A percentile compares a stretch with the other conserved stretches of the same genome.
Conservation (phyloP, 2,329 filamentous ascomycete species). For the Rasamsonia emersonii region DNA sequence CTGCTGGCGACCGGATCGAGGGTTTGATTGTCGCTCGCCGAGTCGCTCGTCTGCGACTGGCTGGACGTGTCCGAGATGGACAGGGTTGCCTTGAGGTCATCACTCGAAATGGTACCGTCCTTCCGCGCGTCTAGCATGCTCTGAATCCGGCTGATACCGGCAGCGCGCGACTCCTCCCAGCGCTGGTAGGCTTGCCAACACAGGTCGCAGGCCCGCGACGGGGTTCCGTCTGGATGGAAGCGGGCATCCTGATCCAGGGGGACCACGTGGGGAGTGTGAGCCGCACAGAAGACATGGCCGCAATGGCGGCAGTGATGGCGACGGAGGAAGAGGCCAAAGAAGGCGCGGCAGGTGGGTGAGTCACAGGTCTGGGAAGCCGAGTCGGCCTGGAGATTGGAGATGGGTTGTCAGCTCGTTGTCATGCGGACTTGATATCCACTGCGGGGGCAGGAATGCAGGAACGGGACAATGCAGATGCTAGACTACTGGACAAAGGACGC, state of each 20-base stretch:
- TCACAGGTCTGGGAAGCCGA: constrained; percentile 49
- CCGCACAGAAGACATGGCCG: constrained; percentile 56
- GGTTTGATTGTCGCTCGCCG: constrained; percentile 16
- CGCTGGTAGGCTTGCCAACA: constrained; percentile 51
- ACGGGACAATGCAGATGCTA: too few species aligned
- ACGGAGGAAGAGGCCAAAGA: constrained; percentile 54
- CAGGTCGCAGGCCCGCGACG: constrained; percentile 51
- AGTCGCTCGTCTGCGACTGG: constrained; percentile 15
- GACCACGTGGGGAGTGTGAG: constrained; percentile 48
- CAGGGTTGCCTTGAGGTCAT: constrained; percentile 9
- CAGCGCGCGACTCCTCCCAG: constrained; percentile 44
- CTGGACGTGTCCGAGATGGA: constrained; percentile 5
- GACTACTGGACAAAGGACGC: too few species aligned
- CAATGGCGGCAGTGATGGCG: constrained; percentile 61
- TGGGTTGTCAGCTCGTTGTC: background rate
- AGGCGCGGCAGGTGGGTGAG: constrained; percentile 48
- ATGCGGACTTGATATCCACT: background rate
- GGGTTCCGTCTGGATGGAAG: constrained; percentile 51
- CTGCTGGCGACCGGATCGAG: constrained; percentile 42
- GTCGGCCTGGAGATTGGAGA: constrained; percentile 42
- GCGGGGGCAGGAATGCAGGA: too few species aligned
- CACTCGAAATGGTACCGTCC: constrained; percentile 12
- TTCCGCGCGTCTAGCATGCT: constrained; percentile 23
- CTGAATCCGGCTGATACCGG: constrained; percentile 46
- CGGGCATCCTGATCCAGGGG: constrained; percentile 56